A percentile compares a stretch with the other conserved stretches of the same genome.
Conservation (phyloP, 208 protist species). For the Hexamita inflata region DNA sequence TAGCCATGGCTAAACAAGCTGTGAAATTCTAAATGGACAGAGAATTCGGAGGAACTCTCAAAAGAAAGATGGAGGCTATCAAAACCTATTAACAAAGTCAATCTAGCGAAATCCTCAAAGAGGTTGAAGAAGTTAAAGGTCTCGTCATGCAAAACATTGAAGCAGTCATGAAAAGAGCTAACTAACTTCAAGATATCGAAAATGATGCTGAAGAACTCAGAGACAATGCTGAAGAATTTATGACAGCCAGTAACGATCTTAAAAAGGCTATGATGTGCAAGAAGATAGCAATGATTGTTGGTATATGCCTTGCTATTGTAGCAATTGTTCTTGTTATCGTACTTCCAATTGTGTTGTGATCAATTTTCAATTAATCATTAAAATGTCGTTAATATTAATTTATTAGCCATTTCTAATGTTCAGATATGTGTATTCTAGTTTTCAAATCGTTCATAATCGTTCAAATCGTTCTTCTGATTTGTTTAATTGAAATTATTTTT, state of each 20-base stretch:
- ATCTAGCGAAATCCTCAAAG: background rate
- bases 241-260: background rate
- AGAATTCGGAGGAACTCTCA: background rate
- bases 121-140: background rate
- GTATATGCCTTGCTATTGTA: background rate
- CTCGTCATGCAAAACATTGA: background rate
- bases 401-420: no score
- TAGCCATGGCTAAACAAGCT: background rate
- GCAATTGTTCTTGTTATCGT: background rate
- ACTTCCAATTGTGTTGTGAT: background rate
- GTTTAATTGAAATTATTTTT: no score
- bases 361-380: no score
- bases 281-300: background rate
- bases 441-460: no score
- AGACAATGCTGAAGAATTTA: background rate
- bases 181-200: background rate
- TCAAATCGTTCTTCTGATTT: no score
- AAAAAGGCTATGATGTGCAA: background rate
- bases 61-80: background rate
- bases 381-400: no score
- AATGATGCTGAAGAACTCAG: background rate
- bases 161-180: background rate
- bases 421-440: no score
- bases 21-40: background rate
- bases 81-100: background rate